Evolutionary conservation across 306 rosid species (phyloP).

Genomic region (Dalbergia cultrata): DNA sequence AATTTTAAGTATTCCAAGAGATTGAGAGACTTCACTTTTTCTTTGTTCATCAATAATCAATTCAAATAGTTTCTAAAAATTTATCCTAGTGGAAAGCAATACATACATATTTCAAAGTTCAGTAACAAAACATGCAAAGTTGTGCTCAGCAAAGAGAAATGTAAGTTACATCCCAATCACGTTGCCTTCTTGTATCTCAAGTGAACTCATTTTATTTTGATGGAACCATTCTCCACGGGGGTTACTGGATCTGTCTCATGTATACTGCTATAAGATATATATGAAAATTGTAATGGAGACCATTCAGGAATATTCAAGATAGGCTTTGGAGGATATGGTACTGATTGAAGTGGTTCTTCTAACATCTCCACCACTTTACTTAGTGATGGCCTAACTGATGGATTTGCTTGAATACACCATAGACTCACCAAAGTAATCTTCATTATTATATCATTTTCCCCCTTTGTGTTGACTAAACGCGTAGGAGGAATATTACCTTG

Average conservation of each 20-base stretch:
- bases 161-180: no score
- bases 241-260: neutral
- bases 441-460: slow-evolving; percentile 37
- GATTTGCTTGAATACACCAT: neutral
- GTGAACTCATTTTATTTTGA: no score
- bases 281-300: neutral
- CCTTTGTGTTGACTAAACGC: neutral
- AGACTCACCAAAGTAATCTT: neutral
- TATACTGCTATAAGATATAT: neutral
- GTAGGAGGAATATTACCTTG: neutral
- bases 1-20: no score
- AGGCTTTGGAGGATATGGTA: neutral
- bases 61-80: no score
- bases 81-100: no score
- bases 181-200: no score
- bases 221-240: neutral
- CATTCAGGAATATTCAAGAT: neutral
- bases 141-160: no score
- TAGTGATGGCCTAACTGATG: neutral
- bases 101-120: no score
- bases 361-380: neutral
- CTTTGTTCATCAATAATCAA: no score
- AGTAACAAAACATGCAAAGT: no score
- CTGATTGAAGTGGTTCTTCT: neutral
- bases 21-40: no score